Base-by-base conservation (phyloP, 768 basidiomycete genomes). In the Suillus brevipes region DNA sequence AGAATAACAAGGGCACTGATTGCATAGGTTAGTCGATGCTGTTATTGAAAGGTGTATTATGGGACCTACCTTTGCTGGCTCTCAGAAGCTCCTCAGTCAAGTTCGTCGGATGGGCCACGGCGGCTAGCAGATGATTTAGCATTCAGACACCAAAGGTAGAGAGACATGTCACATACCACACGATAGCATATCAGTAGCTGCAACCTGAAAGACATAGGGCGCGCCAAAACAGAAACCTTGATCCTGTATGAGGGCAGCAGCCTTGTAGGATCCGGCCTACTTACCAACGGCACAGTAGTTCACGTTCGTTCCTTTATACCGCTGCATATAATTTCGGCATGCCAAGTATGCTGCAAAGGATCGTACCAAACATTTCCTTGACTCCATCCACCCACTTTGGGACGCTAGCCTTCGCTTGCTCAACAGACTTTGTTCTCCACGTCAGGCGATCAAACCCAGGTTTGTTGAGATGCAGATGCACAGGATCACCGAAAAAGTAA, bases 201-300 rank as follows among this genome's bases (percentile, higher is more conserved):
- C 79, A 4, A 82, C 76, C 6, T 84, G 78, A 60, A 87, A 78
- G 9, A 79, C 80, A 62, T 79, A 85, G 0, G 85, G 85, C 0
- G 78, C 87, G 7, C 86, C 85, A 65, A 87, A 87, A 68, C 85
- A 89, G 65, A 86, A 86, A 13, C 86, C 85, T 87, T 36, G 55
- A 59, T 36, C 36, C 38, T 49, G 16, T 23, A 45, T 53, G 23
- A 47, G 50, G 60, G 34, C 14, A 25, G 57, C 25, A 18, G 18
- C 40, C 13, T 18, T 9, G 0, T 8, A 18, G 55, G 45, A 64
- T 4, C 28, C 6, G 9, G 18, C 67, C 43, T 38, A 68, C 78
- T 38, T 63, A 84, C 84, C 85, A 59, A 81, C 81, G 10, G 84
- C 78, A 64, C 72, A 78, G 66, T 84, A 86, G 47, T 79, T 75